Evolutionary conservation across 1,139 yeast species (phyloP).

Genomic region (Hansenula lynferdii): DNA sequence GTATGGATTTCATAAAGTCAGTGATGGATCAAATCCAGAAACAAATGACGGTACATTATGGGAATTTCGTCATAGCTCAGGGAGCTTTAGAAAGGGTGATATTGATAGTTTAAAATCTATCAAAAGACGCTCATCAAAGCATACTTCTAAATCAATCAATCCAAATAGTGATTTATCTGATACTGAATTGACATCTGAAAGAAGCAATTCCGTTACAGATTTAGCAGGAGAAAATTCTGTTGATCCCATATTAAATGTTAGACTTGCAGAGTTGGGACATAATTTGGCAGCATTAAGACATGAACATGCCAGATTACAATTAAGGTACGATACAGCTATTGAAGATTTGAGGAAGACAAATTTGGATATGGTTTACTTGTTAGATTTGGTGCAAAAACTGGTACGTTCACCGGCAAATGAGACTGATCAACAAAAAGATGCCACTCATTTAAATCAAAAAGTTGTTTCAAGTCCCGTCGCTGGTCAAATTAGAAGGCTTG

Average conservation of each 20-base stretch:
- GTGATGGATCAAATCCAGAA: slow-evolving; percentile 28
- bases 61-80: slow-evolving; percentile 71
- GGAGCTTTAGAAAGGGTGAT: slow-evolving; percentile 63
- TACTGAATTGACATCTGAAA: slow-evolving; percentile 17
- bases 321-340: slow-evolving; percentile 40
- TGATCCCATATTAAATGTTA: slow-evolving; percentile 26
- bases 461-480: slow-evolving; percentile 4
- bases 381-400: slow-evolving; percentile 41
- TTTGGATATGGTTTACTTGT: slow-evolving; percentile 42
- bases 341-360: slow-evolving; percentile 43
- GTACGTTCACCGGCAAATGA: slow-evolving; percentile 8
- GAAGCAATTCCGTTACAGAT: slow-evolving; percentile 15
- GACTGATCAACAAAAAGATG: slow-evolving; percentile 4
- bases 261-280: slow-evolving; percentile 38
- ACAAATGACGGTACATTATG: slow-evolving; percentile 34
- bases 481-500: slow-evolving; percentile 4
- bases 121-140: slow-evolving; percentile 60
- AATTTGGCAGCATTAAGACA: slow-evolving; percentile 32
- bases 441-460: slow-evolving; percentile 11
- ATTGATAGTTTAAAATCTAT: slow-evolving; percentile 51
- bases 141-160: slow-evolving; percentile 23
- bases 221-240: slow-evolving; percentile 4
- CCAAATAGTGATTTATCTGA: slow-evolving; percentile 10
- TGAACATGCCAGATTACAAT: slow-evolving; percentile 34
- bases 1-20: slow-evolving; percentile 72